phyloP scores from a whole-genome alignment of 2,329 filamentous ascomycete genomes.

The Colletotrichum cordylinicola region DNA sequence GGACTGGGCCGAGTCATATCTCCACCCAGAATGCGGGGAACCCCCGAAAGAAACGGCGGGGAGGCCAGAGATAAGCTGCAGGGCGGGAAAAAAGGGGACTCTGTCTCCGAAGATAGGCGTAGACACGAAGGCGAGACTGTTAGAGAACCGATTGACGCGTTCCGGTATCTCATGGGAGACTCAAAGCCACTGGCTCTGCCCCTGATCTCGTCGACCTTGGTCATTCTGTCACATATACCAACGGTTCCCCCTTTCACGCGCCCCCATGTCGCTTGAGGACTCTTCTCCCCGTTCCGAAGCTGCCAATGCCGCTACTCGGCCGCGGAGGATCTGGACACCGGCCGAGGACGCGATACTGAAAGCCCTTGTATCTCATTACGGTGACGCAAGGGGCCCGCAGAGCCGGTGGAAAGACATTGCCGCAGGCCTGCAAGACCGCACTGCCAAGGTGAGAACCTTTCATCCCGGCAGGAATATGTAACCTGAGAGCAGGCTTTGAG shows the following conservation, averaged over 20 bases:
- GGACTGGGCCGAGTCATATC: background rate
- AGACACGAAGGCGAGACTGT: background rate
- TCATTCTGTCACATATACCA: background rate
- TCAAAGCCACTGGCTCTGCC: background rate
- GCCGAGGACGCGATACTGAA: slow-evolving; percentile 31
- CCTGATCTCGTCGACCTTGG: background rate
- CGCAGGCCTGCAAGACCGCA: slow-evolving; percentile 27
- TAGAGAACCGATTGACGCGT: background rate
- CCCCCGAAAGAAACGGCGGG: background rate
- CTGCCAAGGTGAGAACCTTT: background rate
- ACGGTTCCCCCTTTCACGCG: background rate
- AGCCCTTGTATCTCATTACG: slow-evolving; percentile 31
- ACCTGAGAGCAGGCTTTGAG: background rate
- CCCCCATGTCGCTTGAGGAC: background rate
- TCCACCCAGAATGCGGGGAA: background rate
- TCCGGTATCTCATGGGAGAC: background rate
- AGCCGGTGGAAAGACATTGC: slow-evolving; percentile 34
- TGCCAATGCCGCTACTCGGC: background rate
- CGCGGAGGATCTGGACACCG: slow-evolving; percentile 29
- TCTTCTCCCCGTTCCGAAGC: background rate
- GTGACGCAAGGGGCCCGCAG: slow-evolving; percentile 28
- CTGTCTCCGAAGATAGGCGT: background rate
- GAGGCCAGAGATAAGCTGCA: background rate
- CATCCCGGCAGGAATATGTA: background rate
- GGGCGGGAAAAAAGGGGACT: background rate